phyloP scores from a whole-genome alignment of 2,329 filamentous ascomycete genomes.

The Beauveria sp. region DNA sequence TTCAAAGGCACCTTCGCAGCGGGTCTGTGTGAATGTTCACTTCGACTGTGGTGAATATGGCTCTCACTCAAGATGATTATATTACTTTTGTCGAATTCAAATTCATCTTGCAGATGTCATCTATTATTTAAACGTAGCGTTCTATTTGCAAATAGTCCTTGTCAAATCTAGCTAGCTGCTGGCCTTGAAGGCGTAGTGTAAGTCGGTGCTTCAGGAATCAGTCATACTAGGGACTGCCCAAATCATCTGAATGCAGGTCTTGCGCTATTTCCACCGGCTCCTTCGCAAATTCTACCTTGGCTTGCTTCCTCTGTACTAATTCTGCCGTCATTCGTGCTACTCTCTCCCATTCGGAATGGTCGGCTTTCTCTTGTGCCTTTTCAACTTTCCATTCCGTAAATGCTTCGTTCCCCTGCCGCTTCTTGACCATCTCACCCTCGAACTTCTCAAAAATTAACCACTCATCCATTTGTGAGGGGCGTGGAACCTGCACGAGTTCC shows the following conservation, averaged over 20 bases:
- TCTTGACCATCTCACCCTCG: conserved; percentile 34
- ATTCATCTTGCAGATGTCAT: no score
- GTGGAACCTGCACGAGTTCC: conserved; percentile 37
- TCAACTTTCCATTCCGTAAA: conserved; percentile 35
- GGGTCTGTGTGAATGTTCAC: neutral
- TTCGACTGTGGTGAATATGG: neutral
- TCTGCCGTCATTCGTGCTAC: conserved; percentile 20
- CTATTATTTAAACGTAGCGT: no score
- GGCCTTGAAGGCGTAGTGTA: neutral
- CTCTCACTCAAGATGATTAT: neutral
- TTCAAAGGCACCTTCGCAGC: neutral
- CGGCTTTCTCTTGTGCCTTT: conserved; percentile 22
- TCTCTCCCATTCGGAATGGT: conserved; percentile 22
- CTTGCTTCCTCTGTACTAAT: conserved; percentile 15
- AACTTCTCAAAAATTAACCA: conserved; percentile 43
- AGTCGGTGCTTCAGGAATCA: neutral
- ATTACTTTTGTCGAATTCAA: neutral
- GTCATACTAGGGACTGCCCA: no score
- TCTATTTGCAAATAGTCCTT: no score
- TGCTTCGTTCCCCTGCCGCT: conserved; percentile 29
- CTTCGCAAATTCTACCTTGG: neutral
- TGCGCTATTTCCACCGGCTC: neutral
- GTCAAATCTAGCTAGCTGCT: neutral
- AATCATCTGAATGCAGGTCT: neutral
- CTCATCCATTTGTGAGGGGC: conserved; percentile 49